Base-by-base conservation (phyloP, 1,139 yeast species). In the Kodamaea suecica region DNA sequence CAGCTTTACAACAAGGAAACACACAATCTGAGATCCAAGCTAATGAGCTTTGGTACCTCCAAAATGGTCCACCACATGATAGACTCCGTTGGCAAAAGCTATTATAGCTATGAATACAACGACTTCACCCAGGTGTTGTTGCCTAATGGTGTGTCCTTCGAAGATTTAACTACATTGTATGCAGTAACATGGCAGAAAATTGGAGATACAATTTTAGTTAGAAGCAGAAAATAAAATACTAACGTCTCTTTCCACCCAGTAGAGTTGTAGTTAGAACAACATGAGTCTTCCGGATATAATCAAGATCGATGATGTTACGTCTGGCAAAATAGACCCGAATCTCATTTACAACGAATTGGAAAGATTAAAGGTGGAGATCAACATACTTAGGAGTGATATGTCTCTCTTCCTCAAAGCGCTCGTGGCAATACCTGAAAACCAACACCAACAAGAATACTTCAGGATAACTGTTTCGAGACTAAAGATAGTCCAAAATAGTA, bases 221-320 rank as follows among this genome's bases (percentile, higher is more conserved):
- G 61, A 39, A 50, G 4, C 6, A 17, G 32, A 20, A 25, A 25
- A 5, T 25, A 10, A 23, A n/a, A n/a, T n/a, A n/a, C n/a, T n/a
- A n/a, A n/a, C n/a, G n/a, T n/a, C n/a, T n/a, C n/a, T n/a, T n/a
- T n/a, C n/a, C n/a, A n/a, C n/a, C n/a, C n/a, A n/a, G n/a, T n/a
- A n/a, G n/a, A n/a, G n/a, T n/a, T n/a, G n/a, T n/a, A n/a, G n/a
- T n/a, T n/a, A n/a, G n/a, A n/a, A n/a, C n/a, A n/a, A n/a, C 21
- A 44, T 43, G 47, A 39, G 40, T 23, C 55, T 67, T 14, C 70
- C 72, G 1, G 70, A 65, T 17, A 45, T 52, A 16, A 62, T 67
- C 31, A 69, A 62, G 42, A 69, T 70, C n/a, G 75, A 70, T 43
- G 76, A 70, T 43, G 65, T 70, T 25, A 57, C 73, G 5, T 63